phyloP scores from a whole-genome alignment of 2,329 filamentous ascomycete species.

The Ophiosphaerella korrae region DNA sequence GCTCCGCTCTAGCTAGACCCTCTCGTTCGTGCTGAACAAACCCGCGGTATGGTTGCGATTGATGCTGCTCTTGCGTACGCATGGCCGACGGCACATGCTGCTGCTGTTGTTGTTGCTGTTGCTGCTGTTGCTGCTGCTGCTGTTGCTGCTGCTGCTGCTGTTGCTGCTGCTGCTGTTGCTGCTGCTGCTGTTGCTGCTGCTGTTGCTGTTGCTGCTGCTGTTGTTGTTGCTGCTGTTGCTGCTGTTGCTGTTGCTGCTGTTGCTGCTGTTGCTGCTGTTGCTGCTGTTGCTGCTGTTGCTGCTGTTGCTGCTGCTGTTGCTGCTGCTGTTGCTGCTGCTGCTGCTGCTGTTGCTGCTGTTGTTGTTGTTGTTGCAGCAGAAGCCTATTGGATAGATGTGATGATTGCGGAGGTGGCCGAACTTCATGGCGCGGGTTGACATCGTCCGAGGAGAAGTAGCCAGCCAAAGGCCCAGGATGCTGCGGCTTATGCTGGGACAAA shows the following conservation, averaged over 20 bases:
- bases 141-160: too few relatives aligned
- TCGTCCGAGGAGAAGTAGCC: conserved; percentile 45
- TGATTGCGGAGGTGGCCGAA: conserved; percentile 35
- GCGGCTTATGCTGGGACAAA: conserved; percentile 35
- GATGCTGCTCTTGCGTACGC: conserved; percentile 34
- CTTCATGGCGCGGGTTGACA: conserved; percentile 32
- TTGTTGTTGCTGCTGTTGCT: too few relatives aligned
- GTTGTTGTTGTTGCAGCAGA: conserved; percentile 29
- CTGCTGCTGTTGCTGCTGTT: too few relatives aligned
- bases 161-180: too few relatives aligned
- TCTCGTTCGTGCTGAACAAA: conserved; percentile 38
- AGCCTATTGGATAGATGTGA: conserved; percentile 28
- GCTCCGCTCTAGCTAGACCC: conserved; percentile 24
- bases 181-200: too few relatives aligned
- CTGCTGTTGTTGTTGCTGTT: conserved; percentile 10
- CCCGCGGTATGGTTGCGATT: conserved; percentile 30
- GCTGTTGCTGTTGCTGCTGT: too few relatives aligned
- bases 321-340: too few relatives aligned
- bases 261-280: too few relatives aligned
- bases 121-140: too few relatives aligned
- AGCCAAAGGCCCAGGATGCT: conserved; percentile 37
- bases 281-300: too few relatives aligned
- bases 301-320: too few relatives aligned
- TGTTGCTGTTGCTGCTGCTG: too few relatives aligned
- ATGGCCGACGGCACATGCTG: conserved; percentile 33